Percentiles rank a stretch among this genome's conserved stretches.
Conservation (phyloP, 2,329 filamentous ascomycete species). For the Aspergillus sp. region DNA sequence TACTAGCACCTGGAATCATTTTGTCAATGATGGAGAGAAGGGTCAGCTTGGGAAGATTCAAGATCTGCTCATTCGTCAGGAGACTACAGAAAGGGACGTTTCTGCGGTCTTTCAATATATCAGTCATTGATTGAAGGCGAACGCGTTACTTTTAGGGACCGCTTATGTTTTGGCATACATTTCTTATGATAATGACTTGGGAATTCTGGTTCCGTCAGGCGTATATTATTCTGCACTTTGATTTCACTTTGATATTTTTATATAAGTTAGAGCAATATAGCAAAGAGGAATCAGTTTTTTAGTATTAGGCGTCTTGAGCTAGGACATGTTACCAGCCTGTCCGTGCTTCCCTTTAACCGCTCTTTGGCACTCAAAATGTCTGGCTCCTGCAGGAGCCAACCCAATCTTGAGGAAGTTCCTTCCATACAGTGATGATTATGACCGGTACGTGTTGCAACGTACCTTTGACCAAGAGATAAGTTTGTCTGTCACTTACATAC, state of each 20-base stretch:
- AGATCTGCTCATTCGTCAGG: slow-evolving; percentile 82
- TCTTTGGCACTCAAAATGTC: too few species aligned
- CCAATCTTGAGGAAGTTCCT: too few species aligned
- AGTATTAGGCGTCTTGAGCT: background rate
- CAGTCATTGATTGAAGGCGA: slow-evolving; percentile 58
- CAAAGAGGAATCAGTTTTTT: background rate
- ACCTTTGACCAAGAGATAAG: too few species aligned
- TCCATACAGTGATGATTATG: too few species aligned
- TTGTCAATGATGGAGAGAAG: slow-evolving; percentile 65
- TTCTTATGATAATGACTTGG: slow-evolving; percentile 1
- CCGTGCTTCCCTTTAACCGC: too few species aligned
- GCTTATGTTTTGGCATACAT: background rate
- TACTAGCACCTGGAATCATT: slow-evolving; percentile 99
- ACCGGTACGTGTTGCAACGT: too few species aligned
- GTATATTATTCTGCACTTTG: background rate
- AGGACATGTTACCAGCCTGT: too few species aligned
- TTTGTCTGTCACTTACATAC: too few species aligned
- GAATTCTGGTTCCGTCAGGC: background rate
- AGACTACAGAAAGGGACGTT: slow-evolving; percentile 69
- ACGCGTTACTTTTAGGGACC: background rate
- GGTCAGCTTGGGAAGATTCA: slow-evolving; percentile 74
- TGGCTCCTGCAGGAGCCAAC: too few species aligned
- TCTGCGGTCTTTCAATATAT: slow-evolving; percentile 99
- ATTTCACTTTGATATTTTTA: background rate
- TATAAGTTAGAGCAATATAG: background rate